Evolutionary conservation across 441 rosid genomes (phyloP).

Genomic region (Sinapis alba): DNA sequence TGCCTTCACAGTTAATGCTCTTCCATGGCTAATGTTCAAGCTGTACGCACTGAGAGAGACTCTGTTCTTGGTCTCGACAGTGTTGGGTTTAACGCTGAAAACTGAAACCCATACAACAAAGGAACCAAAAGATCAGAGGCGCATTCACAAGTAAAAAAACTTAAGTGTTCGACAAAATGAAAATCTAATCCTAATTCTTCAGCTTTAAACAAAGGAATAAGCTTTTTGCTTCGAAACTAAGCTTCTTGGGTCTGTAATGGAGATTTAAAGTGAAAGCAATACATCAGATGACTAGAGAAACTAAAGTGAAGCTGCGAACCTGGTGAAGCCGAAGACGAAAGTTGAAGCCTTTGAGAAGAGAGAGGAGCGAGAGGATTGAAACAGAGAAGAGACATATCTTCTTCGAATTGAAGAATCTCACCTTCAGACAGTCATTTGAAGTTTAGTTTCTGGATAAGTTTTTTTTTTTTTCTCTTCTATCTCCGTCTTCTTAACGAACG

Average conservation of each 20-base stretch:
- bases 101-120: conserved; percentile 14
- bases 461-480: background rate
- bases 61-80: conserved; percentile 18
- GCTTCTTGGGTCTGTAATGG: background rate
- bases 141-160: background rate
- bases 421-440: conserved; percentile 28
- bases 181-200: background rate
- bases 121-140: conserved; percentile 7
- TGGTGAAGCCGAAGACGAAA: conserved; percentile 41
- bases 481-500: conserved; percentile 12
- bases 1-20: conserved; percentile 42
- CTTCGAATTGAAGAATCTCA: conserved; percentile 12
- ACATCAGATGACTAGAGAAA: background rate
- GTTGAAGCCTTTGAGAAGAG: conserved; percentile 18
- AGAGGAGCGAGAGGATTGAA: conserved; percentile 44
- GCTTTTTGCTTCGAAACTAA: background rate
- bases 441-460: conserved; percentile 34
- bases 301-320: conserved; percentile 39
- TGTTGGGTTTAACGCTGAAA: conserved; percentile 14
- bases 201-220: background rate
- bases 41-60: conserved; percentile 25
- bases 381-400: conserved; percentile 64
- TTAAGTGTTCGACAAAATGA: background rate
- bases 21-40: conserved; percentile 13
- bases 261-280: background rate